phyloP scores from a whole-genome alignment of 2,329 filamentous ascomycete species.

The Eurotiales sp. region DNA sequence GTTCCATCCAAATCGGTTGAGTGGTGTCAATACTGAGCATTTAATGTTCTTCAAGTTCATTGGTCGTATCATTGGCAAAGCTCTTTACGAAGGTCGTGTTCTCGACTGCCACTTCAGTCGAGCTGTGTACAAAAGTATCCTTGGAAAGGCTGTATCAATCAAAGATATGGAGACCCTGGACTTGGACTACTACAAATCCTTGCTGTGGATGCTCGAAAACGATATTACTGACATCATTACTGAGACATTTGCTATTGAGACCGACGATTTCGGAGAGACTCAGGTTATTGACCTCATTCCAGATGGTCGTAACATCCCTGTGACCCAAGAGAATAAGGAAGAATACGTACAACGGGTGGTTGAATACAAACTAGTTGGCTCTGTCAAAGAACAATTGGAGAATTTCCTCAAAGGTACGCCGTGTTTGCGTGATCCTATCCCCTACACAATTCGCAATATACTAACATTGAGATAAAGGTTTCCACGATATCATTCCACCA shows the following conservation, averaged over 20 bases:
- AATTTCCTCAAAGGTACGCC: constrained; percentile 75
- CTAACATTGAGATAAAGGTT: constrained; percentile 55
- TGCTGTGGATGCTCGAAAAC: constrained; percentile 97
- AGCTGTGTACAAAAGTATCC: constrained; percentile 95
- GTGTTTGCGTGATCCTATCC: constrained; percentile 22
- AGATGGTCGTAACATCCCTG: constrained; percentile 84
- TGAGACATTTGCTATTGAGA: constrained; percentile 91
- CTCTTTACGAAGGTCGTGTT: constrained; percentile 90
- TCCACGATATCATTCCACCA: constrained; percentile 96
- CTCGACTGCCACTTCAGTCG: constrained; percentile 98
- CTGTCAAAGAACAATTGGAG: constrained; percentile 91
- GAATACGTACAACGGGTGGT: constrained; percentile 94
- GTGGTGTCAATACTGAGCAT: constrained; percentile 91
- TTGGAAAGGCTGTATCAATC: constrained; percentile 90
- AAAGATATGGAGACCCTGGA: constrained; percentile 99
- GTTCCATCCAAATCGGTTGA: constrained; percentile 96
- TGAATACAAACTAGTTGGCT: constrained; percentile 86
- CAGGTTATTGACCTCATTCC: constrained; percentile 82
- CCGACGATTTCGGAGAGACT: constrained; percentile 88
- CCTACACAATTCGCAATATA: constrained; percentile 1
- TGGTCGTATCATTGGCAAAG: constrained; percentile 95
- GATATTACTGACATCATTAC: constrained; percentile 98
- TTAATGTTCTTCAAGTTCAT: constrained; percentile 99
- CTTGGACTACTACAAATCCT: constrained; percentile 96
- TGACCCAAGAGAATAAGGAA: constrained; percentile 97